Base-by-base conservation (phyloP, 768 basidiomycete genomes). In the Mycena haematopus region DNA sequence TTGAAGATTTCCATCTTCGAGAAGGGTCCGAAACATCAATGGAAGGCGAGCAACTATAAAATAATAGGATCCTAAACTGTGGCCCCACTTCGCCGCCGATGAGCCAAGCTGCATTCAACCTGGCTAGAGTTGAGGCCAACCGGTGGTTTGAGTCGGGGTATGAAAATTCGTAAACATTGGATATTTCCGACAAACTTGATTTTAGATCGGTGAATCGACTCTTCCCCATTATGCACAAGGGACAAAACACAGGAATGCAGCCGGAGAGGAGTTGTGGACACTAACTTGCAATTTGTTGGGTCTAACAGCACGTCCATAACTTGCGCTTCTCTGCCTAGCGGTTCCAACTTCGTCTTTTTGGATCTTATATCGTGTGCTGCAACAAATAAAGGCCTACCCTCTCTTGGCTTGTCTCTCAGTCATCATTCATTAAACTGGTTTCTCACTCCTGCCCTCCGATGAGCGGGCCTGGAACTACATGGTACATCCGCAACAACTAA, bases 141-240 rank as follows among this genome's bases (percentile, higher is more conserved):
- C 4, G 11, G 42, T n/a, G n/a, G 42, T 21, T 11, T 7, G n/a
- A 42, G 42, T 42, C 42, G 42, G 19, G 42, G 42, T 1, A 42
- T n/a, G 42, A 13, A 42, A 38, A 42, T 42, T 21, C 42, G n/a
- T 9, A 21, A 42, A 42, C 42, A n/a, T 42, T 42, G 9, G 3
- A 13, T 42, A n/a, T n/a, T n/a, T 42, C 42, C 21, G 7, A 42
- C 42, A n/a, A 7, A 7, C n/a, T n/a, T n/a, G 17, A 6, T 27
- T 24, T 14, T 27, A 65, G 44, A 65, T 65, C 33, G 65, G 65
- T 7, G 65, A 65, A 62, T 65, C 65, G 24, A 65, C 65, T 1
- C 65, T 65, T 31, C 55, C 65, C 25, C 60, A 56, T 17, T 65
- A 61, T 44, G 53, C 65, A 2, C 46, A 56, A 57, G 61, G 53